Percentiles rank a stretch among this genome's conserved stretches.
These are phyloP conservation scores for Aspergillus clavatus DNA, from an alignment of 2,329 filamentous ascomycete species.

Conservation along the genomic window DNA sequence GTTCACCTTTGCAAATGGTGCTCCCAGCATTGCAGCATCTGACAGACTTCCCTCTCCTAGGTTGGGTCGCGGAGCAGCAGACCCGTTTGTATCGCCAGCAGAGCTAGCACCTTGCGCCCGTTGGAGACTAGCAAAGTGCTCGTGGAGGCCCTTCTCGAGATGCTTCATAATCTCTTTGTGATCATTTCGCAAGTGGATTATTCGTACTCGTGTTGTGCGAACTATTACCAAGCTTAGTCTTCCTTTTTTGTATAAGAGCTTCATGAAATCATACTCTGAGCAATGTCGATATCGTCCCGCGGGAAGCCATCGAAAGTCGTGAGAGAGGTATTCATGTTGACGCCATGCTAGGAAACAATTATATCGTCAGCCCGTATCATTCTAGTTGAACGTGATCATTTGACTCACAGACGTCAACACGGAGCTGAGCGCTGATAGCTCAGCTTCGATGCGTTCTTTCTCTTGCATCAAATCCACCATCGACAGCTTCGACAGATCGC, in stretches of 20 bases:
- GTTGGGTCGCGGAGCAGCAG: conserved; percentile 19
- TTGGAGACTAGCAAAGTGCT: conserved; percentile 73
- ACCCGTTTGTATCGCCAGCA: conserved; percentile 20
- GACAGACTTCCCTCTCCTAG: conserved; percentile 20
- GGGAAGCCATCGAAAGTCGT: conserved; percentile 89
- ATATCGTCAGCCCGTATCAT: conserved; percentile 11
- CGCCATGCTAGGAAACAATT: conserved; percentile 69
- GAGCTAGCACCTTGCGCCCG: conserved; percentile 44
- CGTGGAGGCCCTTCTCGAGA: conserved; percentile 82
- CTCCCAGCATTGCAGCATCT: conserved; percentile 42
- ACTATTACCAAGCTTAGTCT: conserved; percentile 50
- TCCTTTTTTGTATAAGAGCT: neutral
- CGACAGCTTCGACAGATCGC: conserved; percentile 63
- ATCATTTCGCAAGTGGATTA: conserved; percentile 86
- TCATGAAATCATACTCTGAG: conserved; percentile 64
- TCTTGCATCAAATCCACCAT: conserved; percentile 75
- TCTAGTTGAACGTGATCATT: neutral
- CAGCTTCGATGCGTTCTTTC: conserved; percentile 79
- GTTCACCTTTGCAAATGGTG: conserved; percentile 85
- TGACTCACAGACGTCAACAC: conserved; percentile 78
- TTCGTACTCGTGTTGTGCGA: conserved; percentile 84
- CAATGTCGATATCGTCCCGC: conserved; percentile 86
- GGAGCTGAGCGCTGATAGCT: conserved; percentile 75
- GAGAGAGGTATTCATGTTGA: conserved; percentile 85
- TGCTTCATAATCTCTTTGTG: conserved; percentile 81